These are phyloP conservation scores for Wakefieldia striispora DNA, from an alignment of 768 basidiomycete species.

Conservation along the genomic window DNA sequence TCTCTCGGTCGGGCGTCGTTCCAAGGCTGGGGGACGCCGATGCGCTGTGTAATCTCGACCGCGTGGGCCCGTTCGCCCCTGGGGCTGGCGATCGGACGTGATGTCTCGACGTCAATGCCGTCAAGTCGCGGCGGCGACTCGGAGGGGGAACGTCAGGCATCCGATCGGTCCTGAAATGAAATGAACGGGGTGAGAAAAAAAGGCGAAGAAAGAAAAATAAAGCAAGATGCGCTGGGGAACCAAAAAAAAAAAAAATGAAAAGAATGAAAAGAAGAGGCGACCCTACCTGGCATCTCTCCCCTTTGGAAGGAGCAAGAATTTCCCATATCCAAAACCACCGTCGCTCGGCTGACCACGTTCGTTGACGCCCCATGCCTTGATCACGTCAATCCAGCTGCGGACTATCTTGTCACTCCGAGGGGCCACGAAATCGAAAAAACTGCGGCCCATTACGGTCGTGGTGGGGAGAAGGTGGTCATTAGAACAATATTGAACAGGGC, in stretches of 20 bases:
- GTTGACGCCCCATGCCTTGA: slow-evolving; percentile 84
- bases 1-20: slow-evolving; percentile 29
- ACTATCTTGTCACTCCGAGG: slow-evolving; percentile 63
- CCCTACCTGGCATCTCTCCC: slow-evolving; percentile 60
- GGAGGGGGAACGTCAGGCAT: slow-evolving; percentile 26
- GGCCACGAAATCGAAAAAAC: slow-evolving; percentile 75
- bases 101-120: slow-evolving; percentile 12
- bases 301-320: slow-evolving; percentile 53
- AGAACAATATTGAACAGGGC: slow-evolving; percentile 67
- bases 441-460: slow-evolving; percentile 56
- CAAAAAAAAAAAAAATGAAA: neutral
- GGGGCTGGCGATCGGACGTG: slow-evolving; percentile 11
- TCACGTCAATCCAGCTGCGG: slow-evolving; percentile 69
- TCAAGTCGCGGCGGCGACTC: slow-evolving; percentile 32
- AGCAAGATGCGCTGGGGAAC: too few relatives aligned
- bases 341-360: slow-evolving; percentile 81
- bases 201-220: neutral
- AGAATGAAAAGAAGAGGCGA: neutral
- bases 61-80: neutral
- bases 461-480: slow-evolving; percentile 68
- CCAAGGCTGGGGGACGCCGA: neutral
- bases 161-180: slow-evolving; percentile 22
- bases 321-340: slow-evolving; percentile 81
- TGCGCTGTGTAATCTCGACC: slow-evolving; percentile 9
- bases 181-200: slow-evolving; percentile 1